These are phyloP conservation scores for Westerdykella ornata DNA, from an alignment of 2,329 filamentous ascomycete species.

Conservation along the genomic window DNA sequence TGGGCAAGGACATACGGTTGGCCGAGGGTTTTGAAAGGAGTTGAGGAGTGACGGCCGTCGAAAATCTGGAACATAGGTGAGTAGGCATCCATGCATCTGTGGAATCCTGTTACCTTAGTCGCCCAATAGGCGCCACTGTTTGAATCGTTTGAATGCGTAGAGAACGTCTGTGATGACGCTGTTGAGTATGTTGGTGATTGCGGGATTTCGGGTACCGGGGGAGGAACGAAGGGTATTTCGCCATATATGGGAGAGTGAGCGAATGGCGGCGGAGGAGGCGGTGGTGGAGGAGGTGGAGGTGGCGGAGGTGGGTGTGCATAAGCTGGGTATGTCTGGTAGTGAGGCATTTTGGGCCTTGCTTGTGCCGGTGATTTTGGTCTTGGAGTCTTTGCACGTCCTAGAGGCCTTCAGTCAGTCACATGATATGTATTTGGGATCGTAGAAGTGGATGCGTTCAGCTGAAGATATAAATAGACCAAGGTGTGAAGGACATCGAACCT, in stretches of 20 bases:
- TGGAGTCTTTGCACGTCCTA: slow-evolving; percentile 8
- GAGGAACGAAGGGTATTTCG: slow-evolving; percentile 31
- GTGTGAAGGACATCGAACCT: slow-evolving; percentile 2
- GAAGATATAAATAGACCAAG: background rate
- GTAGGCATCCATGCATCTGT: background rate
- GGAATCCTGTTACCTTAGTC: slow-evolving; percentile 16
- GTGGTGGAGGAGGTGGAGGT: slow-evolving; percentile 8
- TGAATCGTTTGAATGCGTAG: slow-evolving; percentile 33
- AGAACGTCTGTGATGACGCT: slow-evolving; percentile 38
- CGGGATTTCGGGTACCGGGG: slow-evolving; percentile 35
- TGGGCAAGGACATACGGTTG: slow-evolving; percentile 8
- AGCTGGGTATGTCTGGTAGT: slow-evolving; percentile 20
- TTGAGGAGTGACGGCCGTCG: slow-evolving; percentile 37
- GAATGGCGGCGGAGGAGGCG: slow-evolving; percentile 5
- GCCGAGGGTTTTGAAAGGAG: slow-evolving; percentile 31
- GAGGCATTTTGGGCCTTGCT: slow-evolving; percentile 24
- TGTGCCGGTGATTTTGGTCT: slow-evolving; percentile 17
- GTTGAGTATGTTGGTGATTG: slow-evolving; percentile 40
- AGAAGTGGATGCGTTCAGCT: too few relatives aligned
- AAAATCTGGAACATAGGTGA: slow-evolving; percentile 27
- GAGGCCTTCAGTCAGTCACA: background rate
- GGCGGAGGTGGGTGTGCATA: slow-evolving; percentile 7
- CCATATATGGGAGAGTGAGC: slow-evolving; percentile 15
- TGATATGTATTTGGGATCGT: too few relatives aligned
- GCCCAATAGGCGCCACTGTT: slow-evolving; percentile 39